Conservation (phyloP, 148 eudicot genomes). For the Polygonum aviculare region DNA sequence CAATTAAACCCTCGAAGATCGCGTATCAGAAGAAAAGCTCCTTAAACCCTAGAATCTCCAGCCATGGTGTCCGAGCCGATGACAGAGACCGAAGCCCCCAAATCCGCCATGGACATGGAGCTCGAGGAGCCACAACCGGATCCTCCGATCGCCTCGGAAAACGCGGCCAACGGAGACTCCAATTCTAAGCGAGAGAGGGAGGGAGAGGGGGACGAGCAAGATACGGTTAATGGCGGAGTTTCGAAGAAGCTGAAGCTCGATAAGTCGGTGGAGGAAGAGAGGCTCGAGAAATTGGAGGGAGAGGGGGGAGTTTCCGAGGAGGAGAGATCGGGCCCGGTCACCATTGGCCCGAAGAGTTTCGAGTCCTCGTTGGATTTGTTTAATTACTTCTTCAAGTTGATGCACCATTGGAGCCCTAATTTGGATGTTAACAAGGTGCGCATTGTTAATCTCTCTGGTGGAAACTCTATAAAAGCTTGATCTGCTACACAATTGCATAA, state of each 20-base stretch:
- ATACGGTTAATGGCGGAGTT: slow-evolving; percentile 13
- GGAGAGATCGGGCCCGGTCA: slow-evolving; percentile 26
- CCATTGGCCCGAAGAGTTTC: slow-evolving; percentile 56
- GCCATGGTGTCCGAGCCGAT: slow-evolving; percentile 31
- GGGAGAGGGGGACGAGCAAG: slow-evolving; percentile 38
- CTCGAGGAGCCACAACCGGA: slow-evolving; percentile 26
- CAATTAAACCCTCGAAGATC: neutral
- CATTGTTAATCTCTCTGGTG: neutral
- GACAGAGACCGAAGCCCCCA: slow-evolving; percentile 16
- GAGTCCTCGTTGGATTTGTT: slow-evolving; percentile 55
- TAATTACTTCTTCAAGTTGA: slow-evolving; percentile 60
- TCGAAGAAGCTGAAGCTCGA: slow-evolving; percentile 53
- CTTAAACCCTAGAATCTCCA: slow-evolving; percentile 5
- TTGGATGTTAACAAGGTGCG: slow-evolving; percentile 61
- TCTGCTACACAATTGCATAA: neutral
- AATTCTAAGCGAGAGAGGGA: slow-evolving; percentile 45
- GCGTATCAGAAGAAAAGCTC: neutral
- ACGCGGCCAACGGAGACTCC: slow-evolving; percentile 17
- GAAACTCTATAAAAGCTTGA: neutral
- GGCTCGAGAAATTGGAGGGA: slow-evolving; percentile 28
- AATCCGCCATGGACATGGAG: slow-evolving; percentile 39
- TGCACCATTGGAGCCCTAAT: slow-evolving; percentile 66
- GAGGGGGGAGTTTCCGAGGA: slow-evolving; percentile 13
- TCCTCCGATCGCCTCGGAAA: slow-evolving; percentile 7
- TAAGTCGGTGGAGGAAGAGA: slow-evolving; percentile 52